Base-by-base conservation (phyloP, 495 filamentous ascomycete genomes). In the Hypoxylon lienhwacheense region DNA sequence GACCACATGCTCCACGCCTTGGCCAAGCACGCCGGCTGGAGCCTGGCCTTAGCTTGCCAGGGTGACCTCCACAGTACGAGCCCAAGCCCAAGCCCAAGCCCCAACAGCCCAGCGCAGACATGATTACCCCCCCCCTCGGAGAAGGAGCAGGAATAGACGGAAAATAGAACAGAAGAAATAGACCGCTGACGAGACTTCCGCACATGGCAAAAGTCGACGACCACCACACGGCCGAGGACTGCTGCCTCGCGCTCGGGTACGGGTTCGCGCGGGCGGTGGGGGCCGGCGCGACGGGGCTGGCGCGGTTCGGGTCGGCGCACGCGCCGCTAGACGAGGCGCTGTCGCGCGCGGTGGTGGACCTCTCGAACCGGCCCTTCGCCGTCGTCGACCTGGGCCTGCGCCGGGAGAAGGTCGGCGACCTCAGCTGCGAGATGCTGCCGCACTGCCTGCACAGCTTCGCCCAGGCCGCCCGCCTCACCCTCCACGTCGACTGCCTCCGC, bases 1-100 rank as follows among this genome's bases (percentile, higher is more conserved):
- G 93, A 98, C 75, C 93, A 98, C 76, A 97, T 98, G 93, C 77
- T 98, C 40, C 93, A 98, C 68, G 93, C 93, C 20, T 82, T 97
- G 29, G 87, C 93, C 1, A 97, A 98, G 69, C 93, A 98, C 71
- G 84, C 88, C 0, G 92, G 92, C 12, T 96, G 91, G 93, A 90
- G 85, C 76, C 70, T 98, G 60, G 81, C 81, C 6, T 72, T 98
- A 16, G 76, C 82, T 33, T 92, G 89, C 63, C 80, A 84, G 68
- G 93, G 93, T 12, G 93, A 98, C 74, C 68, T 97, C 17, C 86
- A 91, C 74, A 96, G 90, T 95, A 73, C 47, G 81, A 32, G 15
- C 37, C 25, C 34, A 22, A 7, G 17, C 29, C 26, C 28, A 31
- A 31, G 8, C n/a, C n/a, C n/a, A n/a, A n/a, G 28, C 28, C 28